phyloP scores from a whole-genome alignment of 495 filamentous ascomycete genomes.

The Aspergillus sclerotioniger region DNA sequence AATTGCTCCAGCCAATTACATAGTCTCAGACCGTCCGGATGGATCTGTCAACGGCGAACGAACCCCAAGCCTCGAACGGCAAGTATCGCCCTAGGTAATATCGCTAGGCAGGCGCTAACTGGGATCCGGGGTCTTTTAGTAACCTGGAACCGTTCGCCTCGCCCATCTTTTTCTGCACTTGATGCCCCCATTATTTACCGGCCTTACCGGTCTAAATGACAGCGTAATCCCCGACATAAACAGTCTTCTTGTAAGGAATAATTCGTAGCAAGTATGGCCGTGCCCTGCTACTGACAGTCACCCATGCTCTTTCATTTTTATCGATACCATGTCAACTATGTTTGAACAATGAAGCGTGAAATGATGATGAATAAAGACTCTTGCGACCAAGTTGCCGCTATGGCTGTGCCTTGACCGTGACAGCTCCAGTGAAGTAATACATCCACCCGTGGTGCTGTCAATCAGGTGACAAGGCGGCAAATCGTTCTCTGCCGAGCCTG shows the following conservation, averaged over 20 bases:
- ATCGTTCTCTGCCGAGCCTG: slow-evolving; percentile 12
- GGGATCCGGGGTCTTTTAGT: slow-evolving; percentile 25
- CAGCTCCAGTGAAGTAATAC: slow-evolving; percentile 17
- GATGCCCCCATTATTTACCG: slow-evolving; percentile 11
- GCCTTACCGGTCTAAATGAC: slow-evolving; percentile 14
- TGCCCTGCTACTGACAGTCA: background rate
- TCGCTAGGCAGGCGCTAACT: slow-evolving; percentile 17
- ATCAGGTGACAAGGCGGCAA: slow-evolving; percentile 19
- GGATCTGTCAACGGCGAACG: slow-evolving; percentile 28
- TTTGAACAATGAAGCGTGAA: no score
- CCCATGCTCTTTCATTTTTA: no score
- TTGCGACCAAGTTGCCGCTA: background rate
- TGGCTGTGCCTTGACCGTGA: background rate
- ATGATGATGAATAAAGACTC: background rate
- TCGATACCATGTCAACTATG: no score
- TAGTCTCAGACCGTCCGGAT: slow-evolving; percentile 20
- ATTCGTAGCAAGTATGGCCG: background rate
- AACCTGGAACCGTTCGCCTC: slow-evolving; percentile 23
- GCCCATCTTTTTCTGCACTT: slow-evolving; percentile 20
- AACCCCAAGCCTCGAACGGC: slow-evolving; percentile 26
- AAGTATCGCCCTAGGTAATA: slow-evolving; percentile 25
- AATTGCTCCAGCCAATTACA: slow-evolving; percentile 24
- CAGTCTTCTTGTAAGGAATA: background rate
- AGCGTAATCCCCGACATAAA: background rate
- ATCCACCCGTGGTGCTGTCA: slow-evolving; percentile 19